Evolutionary conservation across 768 basidiomycete species (phyloP).

Genomic region (Pleurotus eryngii): DNA sequence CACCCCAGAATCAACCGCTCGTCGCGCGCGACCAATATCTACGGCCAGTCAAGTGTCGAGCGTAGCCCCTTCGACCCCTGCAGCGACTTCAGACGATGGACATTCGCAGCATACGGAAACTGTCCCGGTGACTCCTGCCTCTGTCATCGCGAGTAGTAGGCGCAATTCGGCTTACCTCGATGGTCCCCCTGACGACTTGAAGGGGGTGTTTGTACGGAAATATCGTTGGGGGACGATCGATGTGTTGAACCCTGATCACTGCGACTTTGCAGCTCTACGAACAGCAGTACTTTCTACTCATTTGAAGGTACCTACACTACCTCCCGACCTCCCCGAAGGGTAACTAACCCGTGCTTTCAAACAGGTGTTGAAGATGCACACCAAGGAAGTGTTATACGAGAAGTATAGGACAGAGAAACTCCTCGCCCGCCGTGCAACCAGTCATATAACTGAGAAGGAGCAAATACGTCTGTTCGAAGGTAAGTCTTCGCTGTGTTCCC

Average conservation of each 20-base stretch:
- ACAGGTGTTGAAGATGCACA: constrained; percentile 77
- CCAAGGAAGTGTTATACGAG: constrained; percentile 90
- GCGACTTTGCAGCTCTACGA: constrained; percentile 83
- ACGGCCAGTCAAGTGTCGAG: constrained; percentile 26
- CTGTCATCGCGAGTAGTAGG: constrained; percentile 24
- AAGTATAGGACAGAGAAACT: constrained; percentile 90
- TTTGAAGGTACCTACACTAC: constrained; percentile 58
- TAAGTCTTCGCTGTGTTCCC: constrained; percentile 23
- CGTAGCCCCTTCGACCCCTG: constrained; percentile 25
- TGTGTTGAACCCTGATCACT: constrained; percentile 81
- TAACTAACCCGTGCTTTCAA: neutral
- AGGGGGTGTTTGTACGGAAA: constrained; percentile 71
- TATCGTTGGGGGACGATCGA: constrained; percentile 90
- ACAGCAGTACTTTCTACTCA: constrained; percentile 84
- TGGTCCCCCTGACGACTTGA: constrained; percentile 64
- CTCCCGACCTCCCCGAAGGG: constrained; percentile 2
- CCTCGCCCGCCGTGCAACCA: constrained; percentile 79
- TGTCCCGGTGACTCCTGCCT: constrained; percentile 30
- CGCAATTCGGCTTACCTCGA: constrained; percentile 40
- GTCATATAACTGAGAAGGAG: constrained; percentile 72
- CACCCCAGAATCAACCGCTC: constrained; percentile 55
- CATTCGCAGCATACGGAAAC: constrained; percentile 27
- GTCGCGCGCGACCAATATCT: constrained; percentile 34
- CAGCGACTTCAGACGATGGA: constrained; percentile 43
- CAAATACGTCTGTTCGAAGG: constrained; percentile 72